These are phyloP conservation scores for Sedum album DNA, from an alignment of 164 flowering plant genomes.

Conservation along the genomic window DNA sequence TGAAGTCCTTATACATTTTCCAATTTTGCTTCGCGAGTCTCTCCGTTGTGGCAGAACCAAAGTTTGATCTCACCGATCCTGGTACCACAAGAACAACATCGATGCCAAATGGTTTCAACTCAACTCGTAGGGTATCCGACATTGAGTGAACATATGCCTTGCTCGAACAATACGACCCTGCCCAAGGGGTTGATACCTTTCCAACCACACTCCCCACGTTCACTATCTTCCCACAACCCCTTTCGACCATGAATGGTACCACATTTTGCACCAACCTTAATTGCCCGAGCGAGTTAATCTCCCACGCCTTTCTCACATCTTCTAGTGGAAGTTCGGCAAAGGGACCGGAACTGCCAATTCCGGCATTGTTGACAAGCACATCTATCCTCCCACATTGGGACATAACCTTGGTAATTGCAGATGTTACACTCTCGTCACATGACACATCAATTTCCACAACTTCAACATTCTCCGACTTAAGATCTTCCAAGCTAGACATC, in stretches of 20 bases:
- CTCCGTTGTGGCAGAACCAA: conserved; percentile 33
- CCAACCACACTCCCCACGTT: conserved; percentile 19
- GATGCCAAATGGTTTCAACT: conserved; percentile 48
- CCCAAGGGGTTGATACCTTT: conserved; percentile 57
- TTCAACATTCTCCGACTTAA: conserved; percentile 24
- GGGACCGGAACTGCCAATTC: conserved; percentile 52
- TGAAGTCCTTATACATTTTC: conserved; percentile 43
- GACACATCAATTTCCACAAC: conserved; percentile 51
- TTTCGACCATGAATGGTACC: conserved; percentile 52
- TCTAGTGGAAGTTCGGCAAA: conserved; percentile 53
- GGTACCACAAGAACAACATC: conserved; percentile 52
- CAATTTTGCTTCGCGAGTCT: conserved; percentile 32
- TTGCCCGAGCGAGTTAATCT: conserved; percentile 55
- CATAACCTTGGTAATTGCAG: conserved; percentile 26
- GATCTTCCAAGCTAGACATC: conserved; percentile 24
- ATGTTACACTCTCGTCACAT: conserved; percentile 41
- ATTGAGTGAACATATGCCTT: conserved; percentile 60
- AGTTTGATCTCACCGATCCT: conserved; percentile 45
- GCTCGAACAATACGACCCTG: conserved; percentile 55
- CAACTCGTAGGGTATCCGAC: conserved; percentile 39
- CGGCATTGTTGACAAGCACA: conserved; percentile 57
- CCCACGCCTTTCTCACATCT: conserved; percentile 37
- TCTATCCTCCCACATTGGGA: conserved; percentile 44
- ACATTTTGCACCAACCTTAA: conserved; percentile 55
- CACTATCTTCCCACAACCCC: conserved; percentile 36